These are phyloP conservation scores for Cinchona pubescens DNA, from an alignment of 257 asterid species.

Conservation along the genomic window DNA sequence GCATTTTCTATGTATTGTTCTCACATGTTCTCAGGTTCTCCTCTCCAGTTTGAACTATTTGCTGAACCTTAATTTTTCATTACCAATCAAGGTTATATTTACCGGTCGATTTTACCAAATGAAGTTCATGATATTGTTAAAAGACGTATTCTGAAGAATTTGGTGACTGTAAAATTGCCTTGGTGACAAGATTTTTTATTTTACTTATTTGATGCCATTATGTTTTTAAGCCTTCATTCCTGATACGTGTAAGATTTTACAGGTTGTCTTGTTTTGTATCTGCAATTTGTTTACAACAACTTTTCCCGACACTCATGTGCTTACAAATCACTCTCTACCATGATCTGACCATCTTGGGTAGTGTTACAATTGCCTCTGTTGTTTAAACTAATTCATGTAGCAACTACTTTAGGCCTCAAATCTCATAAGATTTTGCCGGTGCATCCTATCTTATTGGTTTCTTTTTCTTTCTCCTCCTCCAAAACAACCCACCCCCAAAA, in stretches of 20 bases:
- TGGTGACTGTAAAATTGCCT: background rate
- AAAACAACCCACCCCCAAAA: background rate
- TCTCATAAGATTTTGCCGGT: background rate
- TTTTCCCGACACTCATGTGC: background rate
- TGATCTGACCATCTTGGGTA: background rate
- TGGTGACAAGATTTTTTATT: background rate
- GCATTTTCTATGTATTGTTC: background rate
- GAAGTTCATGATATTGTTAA: background rate
- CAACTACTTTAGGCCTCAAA: background rate
- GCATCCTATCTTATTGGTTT: background rate
- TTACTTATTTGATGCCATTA: background rate
- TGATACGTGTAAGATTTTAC: background rate
- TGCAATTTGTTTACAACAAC: background rate
- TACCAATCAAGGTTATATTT: background rate
- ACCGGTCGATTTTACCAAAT: background rate
- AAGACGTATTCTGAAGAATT: background rate
- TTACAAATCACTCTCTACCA: background rate
- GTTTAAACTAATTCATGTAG: background rate
- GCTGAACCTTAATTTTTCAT: background rate
- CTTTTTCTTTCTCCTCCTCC: background rate
- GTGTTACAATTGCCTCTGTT: constrained; percentile 1
- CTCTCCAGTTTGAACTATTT: background rate
- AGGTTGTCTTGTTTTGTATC: background rate
- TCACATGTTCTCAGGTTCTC: background rate
- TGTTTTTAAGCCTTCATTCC: background rate